Base-by-base conservation (phyloP, 192 early-diverging fungal species). In the Neocallimastix lanati region DNA sequence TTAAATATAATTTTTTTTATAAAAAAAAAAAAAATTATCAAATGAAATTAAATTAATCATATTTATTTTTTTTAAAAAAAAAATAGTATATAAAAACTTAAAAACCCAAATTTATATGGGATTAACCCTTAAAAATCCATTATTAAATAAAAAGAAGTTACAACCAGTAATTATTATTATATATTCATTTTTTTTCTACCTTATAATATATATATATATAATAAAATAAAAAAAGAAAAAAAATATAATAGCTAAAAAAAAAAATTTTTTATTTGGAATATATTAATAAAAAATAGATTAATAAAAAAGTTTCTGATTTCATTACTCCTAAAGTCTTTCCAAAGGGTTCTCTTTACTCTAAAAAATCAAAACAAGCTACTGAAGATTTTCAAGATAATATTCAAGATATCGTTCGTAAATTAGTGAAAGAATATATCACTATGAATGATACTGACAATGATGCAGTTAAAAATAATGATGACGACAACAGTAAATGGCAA, bases 121-220 rank as follows among this genome's bases (percentile, higher is more conserved):
- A 21, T 50, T 50, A 21, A 21, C 40, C 18, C 80, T 90, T 29
- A 86, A 88, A 78, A 85, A 84, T 35, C 86, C 87, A 5, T 79
- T 90, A 11, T 81, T 90, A 6, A 84, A 87, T 77, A 90, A 89
- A 79, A 88, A 89, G 80, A 87, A 88, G 78, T 80, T 90, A 28
- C 85, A 89, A 80, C 87, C 86, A 77, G 89, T 90, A 84, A 37
- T 79, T 40, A 28, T 35, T 18, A 27, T n/a, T 5, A 29, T 77
- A 18, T 14, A 37, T 13, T 12, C 13, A 7, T 14, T 13, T 37
- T 37, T 37, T 13, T 15, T 1, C 78, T 29, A 79, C 18, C 15
- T 36, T 78, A 15, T 77, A 78, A 28, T 28, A 30, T 28, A 40
- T 27, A 67, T 29, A 12, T 76, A 79, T 58, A 29, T 29, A 33